A percentile compares a stretch with the other conserved stretches of the same genome.
Evolutionary conservation across 495 filamentous ascomycete species (phyloP).

Genomic region (Melanomma pulvis-pyrius): DNA sequence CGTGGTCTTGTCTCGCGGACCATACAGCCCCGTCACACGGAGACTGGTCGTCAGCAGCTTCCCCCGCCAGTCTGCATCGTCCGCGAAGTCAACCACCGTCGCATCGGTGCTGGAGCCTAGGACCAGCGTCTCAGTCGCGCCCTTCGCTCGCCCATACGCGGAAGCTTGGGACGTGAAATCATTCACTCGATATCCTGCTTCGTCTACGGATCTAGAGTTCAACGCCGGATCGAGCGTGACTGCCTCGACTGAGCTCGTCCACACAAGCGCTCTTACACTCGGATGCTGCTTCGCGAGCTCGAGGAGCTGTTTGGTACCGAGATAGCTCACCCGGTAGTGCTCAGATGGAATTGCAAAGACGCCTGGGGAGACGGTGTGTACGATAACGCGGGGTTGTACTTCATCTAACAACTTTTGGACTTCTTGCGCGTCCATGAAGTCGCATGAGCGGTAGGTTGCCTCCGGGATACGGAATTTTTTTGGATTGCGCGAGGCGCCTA

Average conservation of each 20-base stretch:
- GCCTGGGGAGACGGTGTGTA: constrained; percentile 18
- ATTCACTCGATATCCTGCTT: background rate
- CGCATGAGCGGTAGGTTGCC: constrained; percentile 8
- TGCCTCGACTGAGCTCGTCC: constrained; percentile 6
- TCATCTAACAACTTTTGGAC: background rate
- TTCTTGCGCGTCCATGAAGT: background rate
- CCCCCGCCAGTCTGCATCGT: background rate
- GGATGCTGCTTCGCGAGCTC: background rate
- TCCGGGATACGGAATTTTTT: background rate
- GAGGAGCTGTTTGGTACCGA: constrained; percentile 14
- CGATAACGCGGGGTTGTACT: constrained; percentile 2
- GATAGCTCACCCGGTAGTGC: background rate
- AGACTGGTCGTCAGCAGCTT: constrained; percentile 9
- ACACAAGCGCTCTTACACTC: constrained; percentile 3
- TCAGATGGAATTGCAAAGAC: background rate
- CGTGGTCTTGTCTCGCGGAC: constrained; percentile 3
- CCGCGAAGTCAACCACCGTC: background rate
- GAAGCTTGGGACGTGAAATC: background rate
- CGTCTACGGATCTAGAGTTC: background rate
- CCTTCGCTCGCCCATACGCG: constrained; percentile 4
- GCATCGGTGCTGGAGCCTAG: background rate
- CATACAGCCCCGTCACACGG: constrained; percentile 6
- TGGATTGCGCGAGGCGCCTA: background rate
- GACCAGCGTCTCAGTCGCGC: constrained; percentile 9
- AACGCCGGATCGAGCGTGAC: background rate